These are phyloP conservation scores for Neopestalotiopsis rosae DNA, from an alignment of 2,329 filamentous ascomycete genomes.

Conservation along the genomic window DNA sequence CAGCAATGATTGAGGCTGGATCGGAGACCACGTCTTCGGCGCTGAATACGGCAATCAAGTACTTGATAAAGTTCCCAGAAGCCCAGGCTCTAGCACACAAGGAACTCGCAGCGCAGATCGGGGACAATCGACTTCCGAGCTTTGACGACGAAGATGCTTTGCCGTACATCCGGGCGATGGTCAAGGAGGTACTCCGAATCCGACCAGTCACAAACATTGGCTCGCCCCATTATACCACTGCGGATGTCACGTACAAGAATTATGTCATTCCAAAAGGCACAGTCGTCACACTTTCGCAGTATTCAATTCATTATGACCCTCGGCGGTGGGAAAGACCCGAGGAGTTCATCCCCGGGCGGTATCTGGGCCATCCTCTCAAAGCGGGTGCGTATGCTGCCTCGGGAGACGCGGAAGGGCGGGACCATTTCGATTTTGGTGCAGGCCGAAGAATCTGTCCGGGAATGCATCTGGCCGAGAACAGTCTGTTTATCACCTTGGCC, in stretches of 20 bases:
- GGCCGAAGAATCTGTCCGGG: slow-evolving; percentile 43
- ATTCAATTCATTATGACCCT: background rate
- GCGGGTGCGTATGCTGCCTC: slow-evolving; percentile 21
- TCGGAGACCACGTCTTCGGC: slow-evolving; percentile 55
- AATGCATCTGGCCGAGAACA: slow-evolving; percentile 40
- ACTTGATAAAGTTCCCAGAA: slow-evolving; percentile 54
- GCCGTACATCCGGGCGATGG: slow-evolving; percentile 58
- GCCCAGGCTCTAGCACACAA: slow-evolving; percentile 53
- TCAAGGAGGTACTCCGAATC: slow-evolving; percentile 63
- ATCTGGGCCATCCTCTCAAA: background rate
- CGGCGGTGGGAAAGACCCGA: background rate
- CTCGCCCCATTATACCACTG: slow-evolving; percentile 53
- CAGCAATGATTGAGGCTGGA: slow-evolving; percentile 36
- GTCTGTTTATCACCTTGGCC: slow-evolving; percentile 35
- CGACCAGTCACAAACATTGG: slow-evolving; percentile 56
- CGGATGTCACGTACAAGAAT: slow-evolving; percentile 53
- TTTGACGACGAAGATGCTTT: slow-evolving; percentile 53
- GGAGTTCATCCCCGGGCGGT: background rate
- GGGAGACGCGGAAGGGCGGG: slow-evolving; percentile 25
- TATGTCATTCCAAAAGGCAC: slow-evolving; percentile 55
- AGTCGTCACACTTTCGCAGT: background rate
- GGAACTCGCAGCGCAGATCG: slow-evolving; percentile 58
- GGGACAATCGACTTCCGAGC: slow-evolving; percentile 48
- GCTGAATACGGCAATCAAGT: slow-evolving; percentile 53
- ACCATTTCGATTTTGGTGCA: slow-evolving; percentile 41